Base-by-base conservation (phyloP, 345 rosid species). In the Brassica incana region DNA sequence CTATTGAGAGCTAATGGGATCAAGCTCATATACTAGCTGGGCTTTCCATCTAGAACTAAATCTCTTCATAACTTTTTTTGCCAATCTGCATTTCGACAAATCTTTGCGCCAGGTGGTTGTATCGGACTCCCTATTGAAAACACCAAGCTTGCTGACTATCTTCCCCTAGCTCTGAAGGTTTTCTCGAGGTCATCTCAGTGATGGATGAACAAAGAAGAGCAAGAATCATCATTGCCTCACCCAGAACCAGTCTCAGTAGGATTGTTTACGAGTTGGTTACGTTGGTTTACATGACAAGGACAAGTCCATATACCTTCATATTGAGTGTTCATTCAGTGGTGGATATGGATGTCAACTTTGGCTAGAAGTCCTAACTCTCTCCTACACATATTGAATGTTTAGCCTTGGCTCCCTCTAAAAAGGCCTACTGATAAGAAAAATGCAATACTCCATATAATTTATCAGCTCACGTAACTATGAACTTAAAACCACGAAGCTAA, bases 131-230 rank as follows among this genome's bases (percentile, higher is more conserved):
- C 83, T 3, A 58, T 56, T 4, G 61, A 29, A 14, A 66, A 76
- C 10, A 67, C 76, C 10, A 27, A 27, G 48, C 77, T 80, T 73
- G 77, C 80, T 35, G 27, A 72, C 8, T 83, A 85, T 3, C 54
- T 83, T 59, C 90, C 86, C 2, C 15, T 87, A 43, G 85, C 85
- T 29, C 80, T 87, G 10, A 81, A 76, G 71, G 83, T 82, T 27
- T 36, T 85, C 11, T 43, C 8, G 60, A 85, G 87, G 10, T 78
- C 82, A 2, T 66, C 54, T 48, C 45, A 84, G 20, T 36, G 50
- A 16, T 56, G 66, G 16, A 78, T 64, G 66, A 64, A n/a, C 32
- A 69, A 12, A 43, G 35, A 32, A 4, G 63, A 77, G 14, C 79
- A 79, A 78, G 48, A 62, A 72, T 43, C 60, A 38, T 64, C 77